These are phyloP conservation scores for Pyrenochaeta sp. DNA, from an alignment of 2,329 filamentous ascomycete genomes.

Conservation along the genomic window DNA sequence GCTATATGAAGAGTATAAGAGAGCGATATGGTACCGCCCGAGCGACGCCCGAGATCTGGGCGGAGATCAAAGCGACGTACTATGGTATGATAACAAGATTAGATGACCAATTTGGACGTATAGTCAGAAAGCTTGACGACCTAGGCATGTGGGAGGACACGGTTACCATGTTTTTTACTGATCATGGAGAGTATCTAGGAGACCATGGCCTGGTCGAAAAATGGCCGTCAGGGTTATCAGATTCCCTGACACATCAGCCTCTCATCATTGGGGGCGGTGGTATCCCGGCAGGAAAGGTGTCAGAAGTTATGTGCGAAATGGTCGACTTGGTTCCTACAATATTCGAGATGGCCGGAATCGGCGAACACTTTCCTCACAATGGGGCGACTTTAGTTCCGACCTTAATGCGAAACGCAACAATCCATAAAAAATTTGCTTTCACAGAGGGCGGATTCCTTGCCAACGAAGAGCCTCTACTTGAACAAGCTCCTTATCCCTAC, in stretches of 20 bases:
- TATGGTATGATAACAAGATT: constrained; percentile 59
- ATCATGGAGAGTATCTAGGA: constrained; percentile 59
- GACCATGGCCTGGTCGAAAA: constrained; percentile 61
- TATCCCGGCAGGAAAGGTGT: constrained; percentile 46
- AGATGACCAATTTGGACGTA: constrained; percentile 57
- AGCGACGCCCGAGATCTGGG: constrained; percentile 55
- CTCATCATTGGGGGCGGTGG: constrained; percentile 56
- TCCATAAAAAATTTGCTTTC: constrained; percentile 54
- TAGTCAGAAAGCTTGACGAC: constrained; percentile 48
- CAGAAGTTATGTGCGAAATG: constrained; percentile 54
- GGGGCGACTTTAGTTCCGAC: constrained; percentile 48
- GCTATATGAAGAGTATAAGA: constrained; percentile 54
- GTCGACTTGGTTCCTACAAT: constrained; percentile 58
- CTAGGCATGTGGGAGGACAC: constrained; percentile 51
- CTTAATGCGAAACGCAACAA: constrained; percentile 16
- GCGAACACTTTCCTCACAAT: constrained; percentile 54
- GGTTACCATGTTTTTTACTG: constrained; percentile 56
- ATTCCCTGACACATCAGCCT: constrained; percentile 55
- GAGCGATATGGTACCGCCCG: constrained; percentile 51
- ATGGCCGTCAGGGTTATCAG: constrained; percentile 57
- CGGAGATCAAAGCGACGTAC: constrained; percentile 57
- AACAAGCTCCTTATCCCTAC: constrained; percentile 56
- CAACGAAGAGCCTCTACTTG: constrained; percentile 56
- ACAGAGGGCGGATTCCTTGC: constrained; percentile 57
- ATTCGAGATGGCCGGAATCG: constrained; percentile 50